These are phyloP conservation scores for Aspergillus nanangensis DNA, from an alignment of 495 filamentous ascomycete species.

Conservation along the genomic window DNA sequence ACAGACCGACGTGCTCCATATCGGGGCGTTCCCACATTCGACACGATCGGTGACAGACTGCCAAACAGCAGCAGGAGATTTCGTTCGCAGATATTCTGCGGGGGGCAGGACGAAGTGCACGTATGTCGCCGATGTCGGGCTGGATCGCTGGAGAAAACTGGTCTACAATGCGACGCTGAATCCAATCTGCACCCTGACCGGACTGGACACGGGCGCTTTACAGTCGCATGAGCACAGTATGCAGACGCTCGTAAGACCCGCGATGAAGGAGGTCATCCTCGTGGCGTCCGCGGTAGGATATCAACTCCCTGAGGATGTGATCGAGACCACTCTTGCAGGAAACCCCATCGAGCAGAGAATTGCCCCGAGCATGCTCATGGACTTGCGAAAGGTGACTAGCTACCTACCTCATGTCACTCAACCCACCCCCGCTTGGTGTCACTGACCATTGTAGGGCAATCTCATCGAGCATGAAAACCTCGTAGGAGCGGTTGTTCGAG, in stretches of 20 bases:
- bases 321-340: conserved; percentile 9
- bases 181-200: conserved; percentile 39
- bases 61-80: conserved; percentile 20
- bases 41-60: background rate
- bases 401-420: background rate
- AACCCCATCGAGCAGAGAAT: conserved; percentile 29
- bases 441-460: conserved; percentile 30
- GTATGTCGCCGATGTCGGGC: conserved; percentile 29
- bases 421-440: background rate
- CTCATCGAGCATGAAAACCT: conserved; percentile 51
- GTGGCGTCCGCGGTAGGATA: conserved; percentile 12
- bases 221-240: conserved; percentile 33
- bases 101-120: conserved; percentile 21
- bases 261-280: conserved; percentile 34
- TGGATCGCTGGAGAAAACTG: conserved; percentile 46
- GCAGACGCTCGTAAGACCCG: conserved; percentile 34
- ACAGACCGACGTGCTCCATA: conserved; percentile 23
- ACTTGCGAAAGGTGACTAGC: conserved; percentile 31
- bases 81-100: conserved; percentile 30
- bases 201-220: conserved; percentile 41
- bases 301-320: conserved; percentile 17
- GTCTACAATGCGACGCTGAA: conserved; percentile 48
- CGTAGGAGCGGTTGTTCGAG: conserved; percentile 46
- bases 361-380: conserved; percentile 44
- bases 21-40: conserved; percentile 39